Conservation (phyloP, 2,329 filamentous ascomycete genomes). For the Penicillium hesseltinei region DNA sequence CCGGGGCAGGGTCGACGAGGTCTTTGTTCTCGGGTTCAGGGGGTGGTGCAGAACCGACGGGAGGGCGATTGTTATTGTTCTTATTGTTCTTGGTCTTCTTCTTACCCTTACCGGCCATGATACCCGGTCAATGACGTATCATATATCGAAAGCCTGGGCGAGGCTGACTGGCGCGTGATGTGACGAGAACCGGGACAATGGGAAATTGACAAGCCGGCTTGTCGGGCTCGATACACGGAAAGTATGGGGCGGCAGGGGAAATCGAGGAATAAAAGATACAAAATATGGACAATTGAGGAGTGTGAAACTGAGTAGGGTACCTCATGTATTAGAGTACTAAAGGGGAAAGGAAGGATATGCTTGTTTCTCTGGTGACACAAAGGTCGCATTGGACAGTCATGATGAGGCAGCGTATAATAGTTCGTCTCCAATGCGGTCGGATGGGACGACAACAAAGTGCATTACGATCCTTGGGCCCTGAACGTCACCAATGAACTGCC, state of each 20-base stretch:
- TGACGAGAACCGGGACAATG: constrained; percentile 24
- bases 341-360: constrained; percentile 29
- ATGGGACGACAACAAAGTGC: constrained; percentile 30
- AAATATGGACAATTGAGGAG: constrained; percentile 24
- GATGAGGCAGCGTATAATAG: constrained; percentile 38
- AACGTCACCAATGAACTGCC: constrained; percentile 36
- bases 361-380: constrained; percentile 30
- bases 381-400: constrained; percentile 28
- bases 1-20: constrained; percentile 25
- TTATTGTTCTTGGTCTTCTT: constrained; percentile 37
- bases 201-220: constrained; percentile 27
- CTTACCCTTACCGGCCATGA: constrained; percentile 38
- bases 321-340: constrained; percentile 31
- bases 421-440: constrained; percentile 28
- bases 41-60: constrained; percentile 29
- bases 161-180: constrained; percentile 24
- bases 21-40: constrained; percentile 23
- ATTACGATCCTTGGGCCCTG: constrained; percentile 31
- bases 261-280: constrained; percentile 24
- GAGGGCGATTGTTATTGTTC: constrained; percentile 28
- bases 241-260: constrained; percentile 24
- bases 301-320: constrained; percentile 16
- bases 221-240: constrained; percentile 28
- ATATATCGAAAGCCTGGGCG: constrained; percentile 20
- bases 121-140: constrained; percentile 34